Conservation (phyloP, 192 early-diverging fungal genomes). For the Gonapodya sp. region DNA sequence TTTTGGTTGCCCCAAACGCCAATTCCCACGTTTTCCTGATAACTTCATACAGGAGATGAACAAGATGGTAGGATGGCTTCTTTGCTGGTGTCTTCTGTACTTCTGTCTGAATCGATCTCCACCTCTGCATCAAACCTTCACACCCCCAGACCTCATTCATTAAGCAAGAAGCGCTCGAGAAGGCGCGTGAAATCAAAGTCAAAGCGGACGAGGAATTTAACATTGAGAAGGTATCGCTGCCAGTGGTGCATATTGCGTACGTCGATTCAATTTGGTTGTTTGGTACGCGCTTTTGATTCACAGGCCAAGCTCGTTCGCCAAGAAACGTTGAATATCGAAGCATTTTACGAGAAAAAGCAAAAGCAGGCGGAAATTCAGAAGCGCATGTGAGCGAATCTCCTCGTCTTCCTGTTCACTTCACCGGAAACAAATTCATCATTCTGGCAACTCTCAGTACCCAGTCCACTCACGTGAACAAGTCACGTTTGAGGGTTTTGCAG, state of each 20-base stretch:
- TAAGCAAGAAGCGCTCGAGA: slow-evolving; percentile 97
- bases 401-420: not conserved
- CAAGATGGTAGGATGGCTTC: slow-evolving; percentile 71
- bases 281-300: not conserved
- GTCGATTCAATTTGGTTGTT: not conserved
- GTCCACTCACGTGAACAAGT: slow-evolving; percentile 95
- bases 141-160: slow-evolving; percentile 80
- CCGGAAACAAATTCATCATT: not conserved
- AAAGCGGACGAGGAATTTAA: slow-evolving; percentile 99
- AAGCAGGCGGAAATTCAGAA: slow-evolving; percentile 96
- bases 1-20: no score
- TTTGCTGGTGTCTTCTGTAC: not conserved
- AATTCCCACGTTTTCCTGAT: not conserved
- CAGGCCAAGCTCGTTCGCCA: slow-evolving; percentile 94
- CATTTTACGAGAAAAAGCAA: slow-evolving; percentile 89
- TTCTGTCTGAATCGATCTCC: no score
- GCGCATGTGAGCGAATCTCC: slow-evolving; percentile 58
- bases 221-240: slow-evolving; percentile 76
- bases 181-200: slow-evolving; percentile 95
- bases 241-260: no score
- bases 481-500: slow-evolving; percentile 78
- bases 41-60: slow-evolving; percentile 75
- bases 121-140: slow-evolving; percentile 12
- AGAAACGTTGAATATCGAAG: slow-evolving; percentile 93
- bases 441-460: slow-evolving; percentile 57